These are phyloP conservation scores for Tritrichomonas foetus DNA, from an alignment of 208 protist genomes.

Conservation along the genomic window DNA sequence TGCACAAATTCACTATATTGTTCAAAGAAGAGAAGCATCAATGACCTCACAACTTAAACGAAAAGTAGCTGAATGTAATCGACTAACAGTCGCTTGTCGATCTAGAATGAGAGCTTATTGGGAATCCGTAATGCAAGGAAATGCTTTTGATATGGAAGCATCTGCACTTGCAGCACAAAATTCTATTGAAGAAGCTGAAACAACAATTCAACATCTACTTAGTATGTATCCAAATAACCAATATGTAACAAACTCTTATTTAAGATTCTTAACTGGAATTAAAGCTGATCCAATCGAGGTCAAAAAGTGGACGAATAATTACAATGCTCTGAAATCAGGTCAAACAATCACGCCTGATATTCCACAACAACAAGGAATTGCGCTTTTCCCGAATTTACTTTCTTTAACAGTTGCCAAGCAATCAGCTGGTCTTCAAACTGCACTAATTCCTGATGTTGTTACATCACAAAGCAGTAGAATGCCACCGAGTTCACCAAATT, in stretches of 20 bases:
- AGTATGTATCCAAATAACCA: not conserved
- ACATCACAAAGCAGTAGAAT: too few relatives aligned
- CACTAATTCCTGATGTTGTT: too few relatives aligned
- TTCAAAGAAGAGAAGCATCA: not conserved
- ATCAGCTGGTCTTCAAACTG: too few relatives aligned
- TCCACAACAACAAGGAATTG: not conserved
- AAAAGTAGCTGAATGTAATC: not conserved
- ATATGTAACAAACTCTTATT: not conserved
- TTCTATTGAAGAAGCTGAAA: not conserved
- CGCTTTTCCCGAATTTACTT: not conserved
- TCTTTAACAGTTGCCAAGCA: too few relatives aligned
- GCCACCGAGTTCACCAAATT: too few relatives aligned
- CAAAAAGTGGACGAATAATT: not conserved
- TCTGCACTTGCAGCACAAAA: not conserved
- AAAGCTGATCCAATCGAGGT: not conserved
- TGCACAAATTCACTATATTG: not conserved
- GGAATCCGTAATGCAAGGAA: slow-evolving; percentile 28
- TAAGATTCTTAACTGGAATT: not conserved
- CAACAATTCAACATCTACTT: not conserved
- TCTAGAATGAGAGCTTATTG: not conserved
- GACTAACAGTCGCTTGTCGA: not conserved
- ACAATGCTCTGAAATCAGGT: not conserved
- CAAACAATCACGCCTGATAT: not conserved
- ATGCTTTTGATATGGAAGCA: not conserved
- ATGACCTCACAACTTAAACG: not conserved